Conservation (phyloP, 2,329 filamentous ascomycete species). For the Verticillium albo-atrum region DNA sequence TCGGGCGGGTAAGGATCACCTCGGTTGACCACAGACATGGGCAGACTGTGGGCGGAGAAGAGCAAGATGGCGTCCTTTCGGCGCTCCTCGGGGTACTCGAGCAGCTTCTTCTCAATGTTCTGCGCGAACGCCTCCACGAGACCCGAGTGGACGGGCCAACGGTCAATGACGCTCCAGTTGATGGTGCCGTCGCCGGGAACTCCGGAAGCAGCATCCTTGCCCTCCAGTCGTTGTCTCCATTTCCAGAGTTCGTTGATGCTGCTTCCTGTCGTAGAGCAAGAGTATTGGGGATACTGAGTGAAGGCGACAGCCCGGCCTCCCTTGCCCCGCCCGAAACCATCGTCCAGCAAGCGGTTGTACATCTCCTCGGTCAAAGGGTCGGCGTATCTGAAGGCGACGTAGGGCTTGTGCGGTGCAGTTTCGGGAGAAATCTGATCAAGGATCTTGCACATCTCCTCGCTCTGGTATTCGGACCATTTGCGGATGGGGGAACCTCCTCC, state of each 20-base stretch:
- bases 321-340: conserved; percentile 85
- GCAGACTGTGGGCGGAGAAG: conserved; percentile 92
- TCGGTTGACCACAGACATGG: conserved; percentile 96
- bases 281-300: conserved; percentile 98
- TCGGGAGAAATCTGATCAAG: conserved; percentile 87
- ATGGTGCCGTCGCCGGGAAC: conserved; percentile 64
- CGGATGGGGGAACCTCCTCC: conserved; percentile 97
- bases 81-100: conserved; percentile 77
- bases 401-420: conserved; percentile 94
- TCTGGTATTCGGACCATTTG: conserved; percentile 97
- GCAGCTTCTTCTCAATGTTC: conserved; percentile 83
- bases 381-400: conserved; percentile 95
- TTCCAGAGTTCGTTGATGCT: conserved; percentile 98
- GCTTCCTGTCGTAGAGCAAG: conserved; percentile 93
- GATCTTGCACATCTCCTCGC: conserved; percentile 93
- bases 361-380: conserved; percentile 91
- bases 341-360: conserved; percentile 76
- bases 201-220: conserved; percentile 56
- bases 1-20: conserved; percentile 93
- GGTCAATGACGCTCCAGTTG: conserved; percentile 94
- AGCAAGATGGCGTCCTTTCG: conserved; percentile 78
- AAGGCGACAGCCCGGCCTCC: conserved; percentile 95
- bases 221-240: conserved; percentile 85
- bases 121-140: conserved; percentile 87
- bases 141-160: conserved; percentile 90